These are phyloP conservation scores for Zopfia rhizophila DNA, from an alignment of 2,329 filamentous ascomycete genomes.

Conservation along the genomic window DNA sequence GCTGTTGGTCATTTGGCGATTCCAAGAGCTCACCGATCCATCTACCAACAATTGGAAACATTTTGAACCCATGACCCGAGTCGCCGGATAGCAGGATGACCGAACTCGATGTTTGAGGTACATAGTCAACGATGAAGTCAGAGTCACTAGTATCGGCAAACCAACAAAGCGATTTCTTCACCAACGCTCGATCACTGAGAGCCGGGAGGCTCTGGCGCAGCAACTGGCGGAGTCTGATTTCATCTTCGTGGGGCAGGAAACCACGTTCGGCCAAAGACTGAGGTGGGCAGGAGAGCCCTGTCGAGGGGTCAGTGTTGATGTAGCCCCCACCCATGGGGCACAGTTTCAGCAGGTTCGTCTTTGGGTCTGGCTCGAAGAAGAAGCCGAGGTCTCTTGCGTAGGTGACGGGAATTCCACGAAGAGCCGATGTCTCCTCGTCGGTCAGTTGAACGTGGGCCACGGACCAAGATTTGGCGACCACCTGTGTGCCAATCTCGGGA, in stretches of 20 bases:
- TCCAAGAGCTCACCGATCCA: constrained; percentile 63
- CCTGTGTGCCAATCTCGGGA: constrained; percentile 61
- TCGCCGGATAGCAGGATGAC: constrained; percentile 67
- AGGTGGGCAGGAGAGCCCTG: constrained; percentile 57
- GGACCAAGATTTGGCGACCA: constrained; percentile 68
- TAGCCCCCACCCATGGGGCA: constrained; percentile 69
- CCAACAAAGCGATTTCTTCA: constrained; percentile 70
- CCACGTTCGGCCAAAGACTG: constrained; percentile 45
- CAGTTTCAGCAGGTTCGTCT: constrained; percentile 68
- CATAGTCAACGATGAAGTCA: constrained; percentile 69
- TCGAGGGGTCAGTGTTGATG: constrained; percentile 59
- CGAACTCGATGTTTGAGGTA: constrained; percentile 60
- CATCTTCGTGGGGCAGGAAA: constrained; percentile 65
- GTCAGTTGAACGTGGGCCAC: constrained; percentile 69
- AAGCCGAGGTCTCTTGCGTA: constrained; percentile 71
- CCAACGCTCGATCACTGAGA: constrained; percentile 66
- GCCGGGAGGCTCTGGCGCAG: constrained; percentile 64
- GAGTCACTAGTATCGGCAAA: constrained; percentile 70
- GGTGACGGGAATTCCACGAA: constrained; percentile 69
- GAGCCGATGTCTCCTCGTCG: constrained; percentile 62
- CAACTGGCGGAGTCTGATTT: constrained; percentile 62
- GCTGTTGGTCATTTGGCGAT: constrained; percentile 53
- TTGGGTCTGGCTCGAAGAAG: constrained; percentile 72
- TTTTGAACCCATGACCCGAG: constrained; percentile 71
- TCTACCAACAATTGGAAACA: constrained; percentile 68